A percentile compares a stretch with the other conserved stretches of the same genome.
These are phyloP conservation scores for Aspergillus novofumigatus DNA, from an alignment of 2,329 filamentous ascomycete genomes.

Conservation along the genomic window DNA sequence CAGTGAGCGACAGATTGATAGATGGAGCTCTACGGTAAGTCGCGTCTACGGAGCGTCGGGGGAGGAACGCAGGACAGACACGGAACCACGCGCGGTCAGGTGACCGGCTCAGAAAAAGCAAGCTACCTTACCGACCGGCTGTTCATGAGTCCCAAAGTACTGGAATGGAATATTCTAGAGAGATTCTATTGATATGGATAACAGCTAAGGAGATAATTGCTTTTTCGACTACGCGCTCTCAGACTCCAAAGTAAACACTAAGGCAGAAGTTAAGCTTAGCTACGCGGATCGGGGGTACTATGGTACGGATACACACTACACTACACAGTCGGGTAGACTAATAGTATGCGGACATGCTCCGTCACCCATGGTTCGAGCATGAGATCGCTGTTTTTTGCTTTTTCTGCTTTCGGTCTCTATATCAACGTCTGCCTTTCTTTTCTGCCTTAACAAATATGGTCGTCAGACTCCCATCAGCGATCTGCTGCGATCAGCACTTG, in stretches of 20 bases:
- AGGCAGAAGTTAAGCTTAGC: constrained; percentile 27
- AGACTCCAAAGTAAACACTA: constrained; percentile 9
- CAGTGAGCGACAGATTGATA: not conserved
- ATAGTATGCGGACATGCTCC: not conserved
- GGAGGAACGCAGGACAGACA: too few relatives aligned
- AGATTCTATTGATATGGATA: not conserved
- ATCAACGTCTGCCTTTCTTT: not conserved
- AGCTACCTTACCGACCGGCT: constrained; percentile 2
- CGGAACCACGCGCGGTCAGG: not conserved
- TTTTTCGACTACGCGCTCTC: constrained; percentile 19
- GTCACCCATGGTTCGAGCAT: constrained; percentile 3
- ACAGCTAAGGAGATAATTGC: constrained; percentile 14
- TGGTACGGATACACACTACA: not conserved
- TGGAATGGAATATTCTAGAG: constrained; percentile 1
- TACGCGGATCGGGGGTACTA: constrained; percentile 15
- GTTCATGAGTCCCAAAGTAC: constrained; percentile 13
- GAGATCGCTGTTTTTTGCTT: constrained; percentile 13
- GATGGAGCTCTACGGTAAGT: not conserved
- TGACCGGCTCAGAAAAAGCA: constrained; percentile 7
- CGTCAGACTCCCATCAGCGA: not conserved
- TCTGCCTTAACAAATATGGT: not conserved
- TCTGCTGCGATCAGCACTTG: not conserved
- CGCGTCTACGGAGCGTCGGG: not conserved
- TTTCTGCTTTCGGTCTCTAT: constrained; percentile 6
- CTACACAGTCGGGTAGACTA: constrained; percentile 3